A percentile compares a stretch with the other conserved stretches of the same genome.
Conservation (phyloP, 495 filamentous ascomycete genomes). For the Trichoderma orchidacearum region DNA sequence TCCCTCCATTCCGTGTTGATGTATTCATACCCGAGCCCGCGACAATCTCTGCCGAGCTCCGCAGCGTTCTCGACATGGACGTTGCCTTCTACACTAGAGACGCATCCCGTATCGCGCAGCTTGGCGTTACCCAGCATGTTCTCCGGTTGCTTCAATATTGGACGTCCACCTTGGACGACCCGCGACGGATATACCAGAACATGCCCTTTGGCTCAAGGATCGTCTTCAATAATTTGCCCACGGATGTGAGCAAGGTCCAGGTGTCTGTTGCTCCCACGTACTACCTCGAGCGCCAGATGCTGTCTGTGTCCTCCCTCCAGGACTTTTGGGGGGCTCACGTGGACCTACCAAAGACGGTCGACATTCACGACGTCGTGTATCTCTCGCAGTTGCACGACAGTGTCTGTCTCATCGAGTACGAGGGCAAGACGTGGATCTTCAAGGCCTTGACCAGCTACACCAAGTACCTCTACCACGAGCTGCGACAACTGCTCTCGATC, state of each 20-base stretch:
- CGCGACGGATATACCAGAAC: constrained; percentile 13
- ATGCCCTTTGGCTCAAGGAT: constrained; percentile 34
- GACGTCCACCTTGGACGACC: constrained; percentile 14
- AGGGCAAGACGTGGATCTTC: constrained; percentile 25
- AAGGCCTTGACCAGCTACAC: constrained; percentile 34
- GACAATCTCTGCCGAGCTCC: constrained; percentile 12
- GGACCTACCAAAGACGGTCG: constrained; percentile 18
- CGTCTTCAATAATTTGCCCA: constrained; percentile 25
- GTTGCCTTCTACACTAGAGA: constrained; percentile 36
- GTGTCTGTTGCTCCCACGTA: constrained; percentile 25
- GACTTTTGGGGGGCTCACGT: constrained; percentile 14
- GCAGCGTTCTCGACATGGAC: constrained; percentile 26
- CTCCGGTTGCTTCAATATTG: constrained; percentile 28
- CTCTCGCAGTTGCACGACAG: constrained; percentile 31
- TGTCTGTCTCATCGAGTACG: constrained; percentile 26
- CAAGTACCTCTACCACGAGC: constrained; percentile 33
- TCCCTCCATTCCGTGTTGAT: constrained; percentile 32
- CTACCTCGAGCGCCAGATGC: constrained; percentile 26
- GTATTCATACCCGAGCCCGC: constrained; percentile 32
- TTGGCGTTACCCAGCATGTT: constrained; percentile 28
- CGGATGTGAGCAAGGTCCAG: constrained; percentile 20
- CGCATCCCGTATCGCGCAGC: constrained; percentile 17
- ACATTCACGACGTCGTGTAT: constrained; percentile 24
- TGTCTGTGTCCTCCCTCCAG: constrained; percentile 14
- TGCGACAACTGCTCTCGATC: constrained; percentile 28